These are phyloP conservation scores for Magnusiomyces sp. DNA, from an alignment of 1,139 yeast genomes.

Conservation along the genomic window DNA sequence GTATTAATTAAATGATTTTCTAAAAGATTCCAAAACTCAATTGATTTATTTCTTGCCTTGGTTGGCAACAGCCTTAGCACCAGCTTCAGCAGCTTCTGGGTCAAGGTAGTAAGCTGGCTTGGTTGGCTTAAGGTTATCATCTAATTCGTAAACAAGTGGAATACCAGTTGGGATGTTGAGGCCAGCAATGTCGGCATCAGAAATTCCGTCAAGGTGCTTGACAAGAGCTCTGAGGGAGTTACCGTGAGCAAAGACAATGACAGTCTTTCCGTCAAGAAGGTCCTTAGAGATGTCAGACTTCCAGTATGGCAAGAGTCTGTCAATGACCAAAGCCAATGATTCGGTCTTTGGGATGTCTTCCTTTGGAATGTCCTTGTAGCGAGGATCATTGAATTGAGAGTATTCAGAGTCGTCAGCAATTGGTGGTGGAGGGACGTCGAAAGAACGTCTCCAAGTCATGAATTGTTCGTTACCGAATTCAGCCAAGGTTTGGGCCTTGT, in stretches of 20 bases:
- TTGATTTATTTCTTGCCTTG: conserved; percentile 70
- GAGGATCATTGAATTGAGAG: conserved; percentile 78
- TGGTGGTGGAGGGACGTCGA: conserved; percentile 92
- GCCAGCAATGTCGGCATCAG: conserved; percentile 87
- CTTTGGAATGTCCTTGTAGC: conserved; percentile 79
- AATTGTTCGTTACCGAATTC: conserved; percentile 86
- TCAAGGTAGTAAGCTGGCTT: conserved; percentile 95
- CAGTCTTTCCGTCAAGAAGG: conserved; percentile 80
- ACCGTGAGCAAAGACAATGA: conserved; percentile 94
- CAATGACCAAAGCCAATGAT: conserved; percentile 89
- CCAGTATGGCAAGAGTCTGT: conserved; percentile 97
- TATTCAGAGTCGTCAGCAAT: conserved; percentile 70
- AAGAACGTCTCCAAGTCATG: conserved; percentile 97
- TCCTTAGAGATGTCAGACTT: conserved; percentile 86
- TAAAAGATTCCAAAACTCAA: too few species aligned
- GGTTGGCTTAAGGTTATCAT: conserved; percentile 75
- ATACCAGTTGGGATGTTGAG: conserved; percentile 98
- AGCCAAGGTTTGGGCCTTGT: conserved; percentile 88
- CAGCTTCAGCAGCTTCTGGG: conserved; percentile 99
- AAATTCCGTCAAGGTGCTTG: conserved; percentile 90
- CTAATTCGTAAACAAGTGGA: conserved; percentile 95
- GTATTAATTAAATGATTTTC: too few species aligned
- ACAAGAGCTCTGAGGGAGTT: conserved; percentile 96
- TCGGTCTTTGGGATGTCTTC: conserved; percentile 87
- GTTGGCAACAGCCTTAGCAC: conserved; percentile 98